phyloP scores from a whole-genome alignment of 2,329 filamentous ascomycete genomes.

The Aspergillus pseudoterreus region DNA sequence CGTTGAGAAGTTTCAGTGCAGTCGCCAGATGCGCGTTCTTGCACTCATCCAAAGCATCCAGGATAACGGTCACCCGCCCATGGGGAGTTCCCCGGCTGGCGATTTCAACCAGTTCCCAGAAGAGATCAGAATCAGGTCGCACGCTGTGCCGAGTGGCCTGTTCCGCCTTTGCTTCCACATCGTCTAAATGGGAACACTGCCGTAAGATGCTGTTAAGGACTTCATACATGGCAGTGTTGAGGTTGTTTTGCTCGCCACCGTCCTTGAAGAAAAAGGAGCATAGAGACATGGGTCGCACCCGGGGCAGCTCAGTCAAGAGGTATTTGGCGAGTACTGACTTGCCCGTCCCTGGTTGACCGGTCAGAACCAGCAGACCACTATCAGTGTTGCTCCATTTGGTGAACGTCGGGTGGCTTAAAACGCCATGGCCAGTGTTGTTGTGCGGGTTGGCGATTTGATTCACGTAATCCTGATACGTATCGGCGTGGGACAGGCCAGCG shows the following conservation, averaged over 20 bases:
- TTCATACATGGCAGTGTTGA: neutral
- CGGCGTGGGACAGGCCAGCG: neutral
- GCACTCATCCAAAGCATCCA: conserved; percentile 2
- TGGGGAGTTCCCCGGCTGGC: neutral
- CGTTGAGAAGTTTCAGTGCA: neutral
- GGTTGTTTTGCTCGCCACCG: neutral
- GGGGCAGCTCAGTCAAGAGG: neutral
- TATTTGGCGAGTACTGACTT: neutral
- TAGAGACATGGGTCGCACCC: neutral
- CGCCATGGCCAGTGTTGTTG: neutral
- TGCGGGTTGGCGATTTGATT: conserved; percentile 1
- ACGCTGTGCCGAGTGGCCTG: neutral
- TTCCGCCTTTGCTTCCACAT: conserved; percentile 1
- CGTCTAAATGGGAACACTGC: neutral
- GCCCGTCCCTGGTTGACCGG: neutral
- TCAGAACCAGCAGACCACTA: neutral
- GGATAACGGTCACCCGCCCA: neutral
- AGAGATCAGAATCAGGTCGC: neutral
- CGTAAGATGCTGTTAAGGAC: neutral
- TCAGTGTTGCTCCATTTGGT: neutral
- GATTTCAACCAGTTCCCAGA: neutral
- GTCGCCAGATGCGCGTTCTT: conserved; percentile 1
- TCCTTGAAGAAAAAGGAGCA: conserved; percentile 3
- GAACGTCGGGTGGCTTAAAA: neutral
- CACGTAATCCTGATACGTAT: conserved; percentile 1